Evolutionary conservation across 1,284 basidiomycete genomes (phyloP).

Genomic region (Cerrena zonata): DNA sequence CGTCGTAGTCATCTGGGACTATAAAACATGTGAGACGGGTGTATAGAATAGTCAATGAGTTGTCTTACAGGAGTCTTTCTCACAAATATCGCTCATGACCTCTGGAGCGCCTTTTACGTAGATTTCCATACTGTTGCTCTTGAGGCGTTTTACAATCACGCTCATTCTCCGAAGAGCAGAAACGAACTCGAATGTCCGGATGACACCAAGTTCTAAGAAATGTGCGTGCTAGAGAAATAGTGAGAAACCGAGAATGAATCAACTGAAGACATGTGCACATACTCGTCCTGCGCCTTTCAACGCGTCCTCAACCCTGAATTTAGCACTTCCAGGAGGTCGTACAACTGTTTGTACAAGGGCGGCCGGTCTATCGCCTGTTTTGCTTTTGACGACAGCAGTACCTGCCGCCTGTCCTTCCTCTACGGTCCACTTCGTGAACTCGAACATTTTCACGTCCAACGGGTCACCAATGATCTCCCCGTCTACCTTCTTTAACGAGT

Average conservation of each 20-base stretch:
- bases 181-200: conserved; percentile 95
- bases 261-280: conserved; percentile 15
- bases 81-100: conserved; percentile 94
- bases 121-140: conserved; percentile 91
- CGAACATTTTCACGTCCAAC: conserved; percentile 95
- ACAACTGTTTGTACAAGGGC: conserved; percentile 96
- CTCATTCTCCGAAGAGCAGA: conserved; percentile 93
- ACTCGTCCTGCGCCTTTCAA: conserved; percentile 77
- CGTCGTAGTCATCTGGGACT: conserved; percentile 97
- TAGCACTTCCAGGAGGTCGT: conserved; percentile 84
- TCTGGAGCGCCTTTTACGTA: conserved; percentile 99
- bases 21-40: conserved; percentile 1
- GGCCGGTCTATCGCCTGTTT: conserved; percentile 68
- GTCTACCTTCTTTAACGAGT: conserved; percentile 89
- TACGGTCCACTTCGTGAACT: conserved; percentile 92
- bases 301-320: conserved; percentile 89
- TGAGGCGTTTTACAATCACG: conserved; percentile 92
- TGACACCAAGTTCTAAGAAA: conserved; percentile 93
- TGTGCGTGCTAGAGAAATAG: conserved; percentile 93
- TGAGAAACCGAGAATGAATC: conserved; percentile 6
- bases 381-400: conserved; percentile 64
- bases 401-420: conserved; percentile 82
- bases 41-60: neutral
- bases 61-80: conserved; percentile 77
- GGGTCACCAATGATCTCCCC: conserved; percentile 91